These are phyloP conservation scores for Pythium angustatum DNA, from an alignment of 352 stramenopile species.

Conservation along the genomic window DNA sequence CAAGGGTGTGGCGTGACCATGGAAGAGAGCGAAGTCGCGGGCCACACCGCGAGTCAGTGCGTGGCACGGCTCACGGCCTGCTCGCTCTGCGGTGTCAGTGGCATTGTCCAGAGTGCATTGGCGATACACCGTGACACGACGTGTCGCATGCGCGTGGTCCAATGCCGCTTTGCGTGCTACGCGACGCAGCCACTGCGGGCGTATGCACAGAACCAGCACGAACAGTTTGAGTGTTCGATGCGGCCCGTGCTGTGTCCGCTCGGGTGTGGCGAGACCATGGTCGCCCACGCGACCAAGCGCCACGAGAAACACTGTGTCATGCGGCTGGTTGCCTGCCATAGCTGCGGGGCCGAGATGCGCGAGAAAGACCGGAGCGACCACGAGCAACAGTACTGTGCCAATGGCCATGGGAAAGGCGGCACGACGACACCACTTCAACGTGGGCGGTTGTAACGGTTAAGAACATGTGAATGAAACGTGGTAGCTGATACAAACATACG, in stretches of 20 bases:
- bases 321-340: conserved; percentile 56
- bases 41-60: conserved; percentile 42
- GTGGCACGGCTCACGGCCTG: conserved; percentile 50
- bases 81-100: conserved; percentile 49
- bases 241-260: conserved; percentile 69
- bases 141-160: conserved; percentile 64
- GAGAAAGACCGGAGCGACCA: conserved; percentile 60
- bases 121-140: conserved; percentile 41
- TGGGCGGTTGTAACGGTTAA: conserved; percentile 9
- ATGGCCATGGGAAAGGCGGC: conserved; percentile 5
- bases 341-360: conserved; percentile 63
- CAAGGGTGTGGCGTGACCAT: conserved; percentile 36
- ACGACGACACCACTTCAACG: conserved; percentile 19
- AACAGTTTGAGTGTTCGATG: conserved; percentile 59
- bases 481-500: conserved; percentile 18
- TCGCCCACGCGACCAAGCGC: conserved; percentile 47
- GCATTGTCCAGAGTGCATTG: conserved; percentile 38
- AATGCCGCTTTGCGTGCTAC: conserved; percentile 52
- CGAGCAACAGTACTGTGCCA: conserved; percentile 43
- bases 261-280: conserved; percentile 52
- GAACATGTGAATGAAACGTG: not conserved
- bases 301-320: conserved; percentile 64
- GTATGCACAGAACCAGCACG: conserved; percentile 57
- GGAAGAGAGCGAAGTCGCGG: conserved; percentile 36
- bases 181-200: conserved; percentile 46